Percentiles rank a stretch among this genome's conserved stretches.
Evolutionary conservation across 2,329 filamentous ascomycete species (phyloP).

Genomic region (Colletotrichum endophyticum): DNA sequence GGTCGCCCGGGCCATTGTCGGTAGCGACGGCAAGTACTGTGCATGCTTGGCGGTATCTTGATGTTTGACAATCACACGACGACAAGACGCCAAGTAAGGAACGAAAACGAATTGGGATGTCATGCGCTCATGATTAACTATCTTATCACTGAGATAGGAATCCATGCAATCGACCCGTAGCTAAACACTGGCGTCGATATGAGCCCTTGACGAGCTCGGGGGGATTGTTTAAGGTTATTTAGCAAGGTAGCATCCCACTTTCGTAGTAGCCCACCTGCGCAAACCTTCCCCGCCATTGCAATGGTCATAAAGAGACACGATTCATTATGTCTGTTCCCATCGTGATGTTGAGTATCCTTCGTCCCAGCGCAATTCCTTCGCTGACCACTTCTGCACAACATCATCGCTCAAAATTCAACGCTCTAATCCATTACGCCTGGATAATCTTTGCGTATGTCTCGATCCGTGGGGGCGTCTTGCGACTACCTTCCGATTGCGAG

Average conservation of each 20-base stretch:
- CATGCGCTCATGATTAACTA: neutral
- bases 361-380: neutral
- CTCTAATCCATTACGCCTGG: neutral
- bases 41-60: neutral
- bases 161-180: neutral
- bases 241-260: neutral
- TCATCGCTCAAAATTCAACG: neutral
- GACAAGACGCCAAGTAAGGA: neutral
- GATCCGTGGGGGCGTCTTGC: neutral
- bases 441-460: neutral
- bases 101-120: neutral
- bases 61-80: neutral
- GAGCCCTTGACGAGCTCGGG: slow-evolving; percentile 8
- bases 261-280: neutral
- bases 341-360: neutral
- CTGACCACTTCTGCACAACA: neutral
- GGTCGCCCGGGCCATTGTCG: neutral
- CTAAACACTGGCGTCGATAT: neutral
- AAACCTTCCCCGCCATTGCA: neutral
- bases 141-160: neutral
- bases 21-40: neutral
- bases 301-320: neutral
- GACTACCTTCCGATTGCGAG: neutral
- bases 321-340: neutral
- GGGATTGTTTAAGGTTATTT: neutral